A percentile compares a stretch with the other conserved stretches of the same genome.
Evolutionary conservation across 202 grass and related monocot genomes (phyloP).

Genomic region (Panicum hallii): DNA sequence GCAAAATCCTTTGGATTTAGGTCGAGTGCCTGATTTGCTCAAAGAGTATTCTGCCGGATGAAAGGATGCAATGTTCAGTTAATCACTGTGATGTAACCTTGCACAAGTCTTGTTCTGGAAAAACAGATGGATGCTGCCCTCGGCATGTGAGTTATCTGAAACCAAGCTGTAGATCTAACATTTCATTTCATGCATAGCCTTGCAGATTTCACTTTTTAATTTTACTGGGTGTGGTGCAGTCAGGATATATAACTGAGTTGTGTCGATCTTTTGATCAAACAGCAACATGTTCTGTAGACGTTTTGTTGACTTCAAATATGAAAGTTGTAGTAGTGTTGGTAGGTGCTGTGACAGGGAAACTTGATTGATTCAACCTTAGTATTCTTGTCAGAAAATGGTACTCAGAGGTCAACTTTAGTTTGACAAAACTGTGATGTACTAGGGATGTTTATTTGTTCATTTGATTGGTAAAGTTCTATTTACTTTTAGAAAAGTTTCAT

Average conservation of each 20-base stretch:
- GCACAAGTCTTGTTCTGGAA: slow-evolving; percentile 66
- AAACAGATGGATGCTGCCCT: slow-evolving; percentile 69
- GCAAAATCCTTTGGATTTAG: slow-evolving; percentile 58
- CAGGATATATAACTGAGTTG: slow-evolving; percentile 2
- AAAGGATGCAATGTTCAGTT: slow-evolving; percentile 70
- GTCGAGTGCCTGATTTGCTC: slow-evolving; percentile 78
- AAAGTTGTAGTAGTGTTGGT: slow-evolving; percentile 5
- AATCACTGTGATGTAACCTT: slow-evolving; percentile 64
- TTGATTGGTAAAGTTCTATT: neutral
- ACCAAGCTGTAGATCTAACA: slow-evolving; percentile 10
- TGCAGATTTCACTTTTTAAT: neutral
- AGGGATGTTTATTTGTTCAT: slow-evolving; percentile 18
- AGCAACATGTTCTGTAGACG: neutral
- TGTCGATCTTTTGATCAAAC: neutral
- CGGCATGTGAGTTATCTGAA: slow-evolving; percentile 74
- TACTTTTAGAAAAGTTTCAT: neutral
- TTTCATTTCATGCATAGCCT: slow-evolving; percentile 15
- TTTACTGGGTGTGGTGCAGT: neutral
- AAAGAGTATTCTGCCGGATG: slow-evolving; percentile 59
- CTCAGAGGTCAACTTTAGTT: neutral
- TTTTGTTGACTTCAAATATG: neutral
- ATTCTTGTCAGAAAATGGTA: neutral
- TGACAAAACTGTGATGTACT: neutral
- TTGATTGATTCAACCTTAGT: neutral
- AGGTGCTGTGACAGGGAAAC: neutral